phyloP scores from a whole-genome alignment of 2,329 filamentous ascomycete genomes.

The Chalaropsis thielavioides region DNA sequence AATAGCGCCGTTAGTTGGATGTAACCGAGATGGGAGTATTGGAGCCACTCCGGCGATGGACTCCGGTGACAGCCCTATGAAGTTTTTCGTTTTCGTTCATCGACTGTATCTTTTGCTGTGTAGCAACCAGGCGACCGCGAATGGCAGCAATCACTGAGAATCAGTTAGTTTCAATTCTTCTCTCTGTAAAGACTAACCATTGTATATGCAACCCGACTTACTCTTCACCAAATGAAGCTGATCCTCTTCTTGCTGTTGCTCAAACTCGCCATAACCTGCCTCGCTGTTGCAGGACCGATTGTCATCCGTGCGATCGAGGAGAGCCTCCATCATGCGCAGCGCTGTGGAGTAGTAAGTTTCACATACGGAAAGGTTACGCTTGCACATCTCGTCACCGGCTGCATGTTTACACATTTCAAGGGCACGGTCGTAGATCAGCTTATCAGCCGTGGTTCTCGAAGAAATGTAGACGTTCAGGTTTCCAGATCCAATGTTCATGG shows the following conservation, averaged over 20 bases:
- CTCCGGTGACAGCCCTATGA: not conserved
- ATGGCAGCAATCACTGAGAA: not conserved
- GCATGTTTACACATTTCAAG: conserved; percentile 92
- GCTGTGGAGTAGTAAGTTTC: conserved; percentile 89
- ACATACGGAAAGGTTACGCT: conserved; percentile 73
- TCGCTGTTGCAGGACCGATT: conserved; percentile 28
- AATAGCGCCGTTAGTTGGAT: conserved; percentile 2
- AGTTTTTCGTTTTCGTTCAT: conserved; percentile 9
- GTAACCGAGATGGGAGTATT: conserved; percentile 15
- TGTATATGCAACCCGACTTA: conserved; percentile 30
- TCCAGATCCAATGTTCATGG: conserved; percentile 44
- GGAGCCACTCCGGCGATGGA: conserved; percentile 15
- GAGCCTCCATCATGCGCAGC: conserved; percentile 86
- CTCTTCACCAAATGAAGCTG: conserved; percentile 58
- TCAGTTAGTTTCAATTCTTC: not conserved
- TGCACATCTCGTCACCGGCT: conserved; percentile 89
- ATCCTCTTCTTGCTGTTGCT: conserved; percentile 45
- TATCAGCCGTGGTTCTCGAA: conserved; percentile 83
- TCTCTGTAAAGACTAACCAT: too few species aligned
- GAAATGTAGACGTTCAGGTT: conserved; percentile 72
- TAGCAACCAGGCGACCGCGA: conserved; percentile 10
- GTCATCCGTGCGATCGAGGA: conserved; percentile 65
- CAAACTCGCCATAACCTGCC: conserved; percentile 20
- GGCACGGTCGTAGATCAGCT: conserved; percentile 94
- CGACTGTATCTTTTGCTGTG: conserved; percentile 10